A percentile compares a stretch with the other conserved stretches of the same genome.
Conservation (phyloP, 805 yeast species). For the Kluyveromyces aestuarii region DNA sequence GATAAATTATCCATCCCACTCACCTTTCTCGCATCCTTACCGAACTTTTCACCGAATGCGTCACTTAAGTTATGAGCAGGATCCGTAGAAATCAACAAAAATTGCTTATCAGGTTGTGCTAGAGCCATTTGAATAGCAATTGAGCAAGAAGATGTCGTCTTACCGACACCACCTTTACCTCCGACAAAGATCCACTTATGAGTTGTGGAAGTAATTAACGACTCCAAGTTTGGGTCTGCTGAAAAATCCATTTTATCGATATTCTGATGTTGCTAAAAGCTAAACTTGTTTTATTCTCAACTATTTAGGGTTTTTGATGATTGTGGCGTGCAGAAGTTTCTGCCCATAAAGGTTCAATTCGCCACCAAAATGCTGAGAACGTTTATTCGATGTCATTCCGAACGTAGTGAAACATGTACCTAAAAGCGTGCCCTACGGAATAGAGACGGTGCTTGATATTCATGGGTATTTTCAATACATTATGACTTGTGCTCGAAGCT, state of each 20-base stretch:
- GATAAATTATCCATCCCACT: slow-evolving; percentile 81
- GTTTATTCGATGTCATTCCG: neutral
- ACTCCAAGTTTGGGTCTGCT: slow-evolving; percentile 64
- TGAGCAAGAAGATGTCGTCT: slow-evolving; percentile 94
- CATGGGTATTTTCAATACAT: too few relatives aligned
- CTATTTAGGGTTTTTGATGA: too few relatives aligned
- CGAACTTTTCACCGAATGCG: slow-evolving; percentile 97
- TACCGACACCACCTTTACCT: slow-evolving; percentile 99
- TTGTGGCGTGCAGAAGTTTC: too few relatives aligned
- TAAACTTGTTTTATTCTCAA: neutral
- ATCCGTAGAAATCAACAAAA: slow-evolving; percentile 87
- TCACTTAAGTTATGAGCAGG: slow-evolving; percentile 98
- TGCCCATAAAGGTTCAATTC: neutral
- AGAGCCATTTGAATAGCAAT: slow-evolving; percentile 89
- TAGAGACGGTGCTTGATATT: too few relatives aligned
- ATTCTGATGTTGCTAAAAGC: neutral
- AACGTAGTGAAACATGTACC: neutral
- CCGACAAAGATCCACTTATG: slow-evolving; percentile 97
- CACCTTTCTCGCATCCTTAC: slow-evolving; percentile 91
- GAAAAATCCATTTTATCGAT: slow-evolving; percentile 39
- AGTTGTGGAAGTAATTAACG: slow-evolving; percentile 54
- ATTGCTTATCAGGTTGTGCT: slow-evolving; percentile 68
- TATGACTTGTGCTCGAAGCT: too few relatives aligned
- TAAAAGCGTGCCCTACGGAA: too few relatives aligned
- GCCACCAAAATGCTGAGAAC: neutral